A percentile compares a stretch with the other conserved stretches of the same genome.
phyloP scores from a whole-genome alignment of 192 early-diverging fungal species.

The Phlyctochytrium planicorne region DNA sequence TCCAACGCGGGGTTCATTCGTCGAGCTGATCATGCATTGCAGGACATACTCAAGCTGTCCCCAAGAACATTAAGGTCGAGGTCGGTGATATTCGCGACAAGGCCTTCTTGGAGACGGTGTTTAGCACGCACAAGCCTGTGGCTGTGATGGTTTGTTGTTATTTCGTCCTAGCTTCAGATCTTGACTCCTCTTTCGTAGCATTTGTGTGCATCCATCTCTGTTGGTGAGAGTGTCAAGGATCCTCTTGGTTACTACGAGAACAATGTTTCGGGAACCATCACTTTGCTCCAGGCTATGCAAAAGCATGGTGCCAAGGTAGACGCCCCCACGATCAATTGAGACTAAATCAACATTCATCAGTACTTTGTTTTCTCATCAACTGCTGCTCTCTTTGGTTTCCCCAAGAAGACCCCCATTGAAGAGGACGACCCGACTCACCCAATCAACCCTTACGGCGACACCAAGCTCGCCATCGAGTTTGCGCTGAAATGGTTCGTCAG shows the following conservation, averaged over 20 bases:
- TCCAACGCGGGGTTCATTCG: neutral
- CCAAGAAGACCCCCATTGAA: conserved; percentile 68
- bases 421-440: conserved; percentile 69
- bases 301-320: conserved; percentile 67
- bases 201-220: conserved; percentile 86
- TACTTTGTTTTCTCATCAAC: conserved; percentile 95
- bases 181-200: conserved; percentile 52
- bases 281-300: conserved; percentile 80
- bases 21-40: conserved; percentile 1
- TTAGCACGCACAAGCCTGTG: conserved; percentile 61
- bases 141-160: conserved; percentile 44
- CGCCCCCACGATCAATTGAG: neutral
- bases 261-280: conserved; percentile 88
- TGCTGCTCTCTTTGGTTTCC: conserved; percentile 86
- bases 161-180: neutral
- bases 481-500: conserved; percentile 78
- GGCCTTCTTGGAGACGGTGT: conserved; percentile 64
- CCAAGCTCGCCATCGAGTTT: conserved; percentile 92
- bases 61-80: conserved; percentile 61
- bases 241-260: conserved; percentile 92
- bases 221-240: conserved; percentile 75
- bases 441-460: conserved; percentile 92
- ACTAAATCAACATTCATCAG: conserved; percentile 10
- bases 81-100: conserved; percentile 76
- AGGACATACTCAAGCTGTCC: conserved; percentile 51